Evolutionary conservation across 2,329 filamentous ascomycete genomes (phyloP), one percentile per base, ranked within the genome.

Genomic region (Fonsecaea monophora): DNA sequence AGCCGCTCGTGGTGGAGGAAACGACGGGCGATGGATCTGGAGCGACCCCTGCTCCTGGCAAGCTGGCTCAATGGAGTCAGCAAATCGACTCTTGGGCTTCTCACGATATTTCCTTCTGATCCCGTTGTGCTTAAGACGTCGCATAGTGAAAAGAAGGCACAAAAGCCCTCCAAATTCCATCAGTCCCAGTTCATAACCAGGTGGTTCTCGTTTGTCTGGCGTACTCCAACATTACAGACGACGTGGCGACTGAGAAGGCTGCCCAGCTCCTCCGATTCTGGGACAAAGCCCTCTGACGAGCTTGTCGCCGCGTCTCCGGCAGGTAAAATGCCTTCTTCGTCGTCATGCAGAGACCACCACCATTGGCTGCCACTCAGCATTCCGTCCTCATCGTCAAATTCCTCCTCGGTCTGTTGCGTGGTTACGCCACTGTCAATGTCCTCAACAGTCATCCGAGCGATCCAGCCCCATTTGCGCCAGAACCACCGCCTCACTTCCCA

Each of bases 401-500:
- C 50, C 66, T 69, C 69, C 65, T 66, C 34, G 70, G 71, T 57
- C 54, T 66, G 48, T 61, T 70, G 71, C 74, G 73, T 68, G 70
- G 73, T 53, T 67, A 73, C 42, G 69, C 73, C 21, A 5, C 67
- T 45, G 68, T 67, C 71, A 55, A 81, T 74, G 48, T 79, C 78
- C 6, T 76, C 78, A 4, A 80, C 75, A 69, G 74, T 78, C 1
- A 76, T 78, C 1, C 78, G 77, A 4, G 77, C 70, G 5, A 81
- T 66, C 62, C 70, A 68, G 58, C 73, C 75, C 68, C 80, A 82
- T 68, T 83, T 82, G 48, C 77, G 75, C 45, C 82, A 62, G 66
- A 82, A 82, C 81, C 80, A 82, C 1, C 74, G 68, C 62, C 76
- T 77, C 1, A 78, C 80, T 66, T 83, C 81, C 81, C 81, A 83